phyloP scores from a whole-genome alignment of 2,329 filamentous ascomycete genomes.

The Fusarium mangiferae region DNA sequence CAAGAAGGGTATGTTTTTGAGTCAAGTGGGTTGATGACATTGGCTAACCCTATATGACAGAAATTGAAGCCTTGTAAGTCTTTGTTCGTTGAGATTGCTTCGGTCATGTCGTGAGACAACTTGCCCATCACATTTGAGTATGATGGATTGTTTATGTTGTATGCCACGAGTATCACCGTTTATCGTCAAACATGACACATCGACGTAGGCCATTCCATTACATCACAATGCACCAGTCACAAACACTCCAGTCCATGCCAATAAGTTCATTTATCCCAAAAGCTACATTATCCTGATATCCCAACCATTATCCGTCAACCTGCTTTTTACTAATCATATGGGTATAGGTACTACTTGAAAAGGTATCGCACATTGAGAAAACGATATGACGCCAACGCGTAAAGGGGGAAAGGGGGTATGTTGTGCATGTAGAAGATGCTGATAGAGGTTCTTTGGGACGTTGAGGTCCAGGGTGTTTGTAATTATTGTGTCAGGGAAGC shows the following conservation, averaged over 20 bases:
- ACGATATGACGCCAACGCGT: constrained; percentile 70
- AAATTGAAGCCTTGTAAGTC: constrained; percentile 90
- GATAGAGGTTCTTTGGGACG: constrained; percentile 1
- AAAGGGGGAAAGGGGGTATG: constrained; percentile 24
- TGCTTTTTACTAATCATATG: constrained; percentile 40
- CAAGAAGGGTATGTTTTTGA: constrained; percentile 76
- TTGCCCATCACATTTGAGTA: not conserved
- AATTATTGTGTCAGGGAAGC: constrained; percentile 1
- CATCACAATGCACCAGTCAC: not conserved
- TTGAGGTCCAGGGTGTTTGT: not conserved
- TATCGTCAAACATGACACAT: not conserved
- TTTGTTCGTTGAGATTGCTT: not conserved
- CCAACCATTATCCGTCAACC: constrained; percentile 9
- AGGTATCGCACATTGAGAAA: constrained; percentile 86
- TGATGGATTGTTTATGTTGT: not conserved
- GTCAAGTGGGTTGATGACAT: accelerated
- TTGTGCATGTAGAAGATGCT: constrained; percentile 11
- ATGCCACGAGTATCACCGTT: not conserved
- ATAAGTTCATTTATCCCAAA: constrained; percentile 19
- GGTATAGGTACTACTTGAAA: constrained; percentile 74
- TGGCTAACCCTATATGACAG: constrained; percentile 56
- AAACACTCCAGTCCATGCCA: not conserved
- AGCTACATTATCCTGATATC: constrained; percentile 18
- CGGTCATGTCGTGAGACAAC: not conserved
- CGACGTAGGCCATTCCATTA: not conserved